These are phyloP conservation scores for Besnoitia besnoiti DNA, from an alignment of 169 alveolate species.

Conservation along the genomic window DNA sequence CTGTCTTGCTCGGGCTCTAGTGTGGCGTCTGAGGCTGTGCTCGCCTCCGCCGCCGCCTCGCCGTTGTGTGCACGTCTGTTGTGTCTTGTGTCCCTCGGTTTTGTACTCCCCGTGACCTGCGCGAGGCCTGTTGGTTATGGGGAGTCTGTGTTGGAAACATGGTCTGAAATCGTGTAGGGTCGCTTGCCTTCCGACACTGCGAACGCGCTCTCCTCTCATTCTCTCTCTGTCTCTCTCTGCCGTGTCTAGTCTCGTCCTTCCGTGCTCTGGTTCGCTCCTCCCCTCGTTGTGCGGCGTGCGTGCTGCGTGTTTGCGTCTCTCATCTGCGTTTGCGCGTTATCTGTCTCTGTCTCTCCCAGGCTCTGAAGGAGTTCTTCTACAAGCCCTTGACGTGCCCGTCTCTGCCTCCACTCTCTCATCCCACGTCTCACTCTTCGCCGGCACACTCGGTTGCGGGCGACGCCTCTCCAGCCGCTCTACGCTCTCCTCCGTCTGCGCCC, in stretches of 20 bases:
- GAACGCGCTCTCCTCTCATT: not conserved
- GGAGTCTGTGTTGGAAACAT: no score
- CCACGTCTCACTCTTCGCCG: not conserved
- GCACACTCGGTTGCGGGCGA: not conserved
- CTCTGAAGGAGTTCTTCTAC: slow-evolving; percentile 25
- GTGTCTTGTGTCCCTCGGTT: no score
- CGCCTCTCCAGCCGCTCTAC: not conserved
- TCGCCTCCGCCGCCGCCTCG: no score
- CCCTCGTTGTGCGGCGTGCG: not conserved
- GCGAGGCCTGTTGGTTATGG: no score
- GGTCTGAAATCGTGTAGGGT: no score
- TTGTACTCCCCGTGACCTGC: no score
- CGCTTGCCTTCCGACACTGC: no score
- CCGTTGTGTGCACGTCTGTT: no score
- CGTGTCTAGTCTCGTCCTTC: not conserved
- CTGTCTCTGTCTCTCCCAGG: not conserved
- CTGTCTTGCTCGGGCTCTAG: no score
- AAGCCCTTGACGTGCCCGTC: not conserved
- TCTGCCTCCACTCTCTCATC: not conserved
- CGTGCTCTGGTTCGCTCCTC: not conserved
- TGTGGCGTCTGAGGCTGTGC: no score
- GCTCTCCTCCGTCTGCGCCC: not conserved
- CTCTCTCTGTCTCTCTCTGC: not conserved
- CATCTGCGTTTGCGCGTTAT: no score
- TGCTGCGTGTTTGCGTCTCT: no score